Conservation (phyloP, 352 stramenopile genomes). For the Aphanomyces astaci region DNA sequence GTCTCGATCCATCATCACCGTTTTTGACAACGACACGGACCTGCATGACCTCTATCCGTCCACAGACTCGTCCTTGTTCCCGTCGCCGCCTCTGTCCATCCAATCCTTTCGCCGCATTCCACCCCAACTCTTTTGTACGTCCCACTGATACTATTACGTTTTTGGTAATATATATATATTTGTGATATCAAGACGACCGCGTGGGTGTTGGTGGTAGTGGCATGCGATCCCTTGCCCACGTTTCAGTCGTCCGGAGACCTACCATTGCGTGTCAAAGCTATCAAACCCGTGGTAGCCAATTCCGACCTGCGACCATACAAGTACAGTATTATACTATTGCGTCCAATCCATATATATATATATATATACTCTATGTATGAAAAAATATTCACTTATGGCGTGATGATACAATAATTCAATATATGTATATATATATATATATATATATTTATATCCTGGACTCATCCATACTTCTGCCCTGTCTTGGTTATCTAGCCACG, state of each 20-base stretch:
- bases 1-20: neutral
- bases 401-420: no score
- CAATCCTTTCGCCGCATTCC: neutral
- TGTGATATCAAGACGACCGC: neutral
- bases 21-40: neutral
- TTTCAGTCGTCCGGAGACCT: conserved; percentile 1
- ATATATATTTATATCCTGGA: no score
- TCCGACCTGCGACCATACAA: neutral
- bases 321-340: no score
- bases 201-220: neutral
- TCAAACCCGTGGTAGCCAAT: conserved; percentile 6
- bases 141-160: no score
- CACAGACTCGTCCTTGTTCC: no score
- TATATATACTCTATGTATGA: no score
- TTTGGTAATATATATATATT: neutral
- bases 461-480: neutral
- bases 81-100: neutral
- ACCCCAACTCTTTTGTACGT: neutral
- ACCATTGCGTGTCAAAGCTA: conserved; percentile 8
- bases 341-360: no score
- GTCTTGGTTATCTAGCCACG: neutral
- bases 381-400: no score
- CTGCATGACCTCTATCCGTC: neutral
- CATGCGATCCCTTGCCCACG: neutral
- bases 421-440: no score